phyloP scores from a whole-genome alignment of 176 grass and related monocot species.

The Chrysopogon serrulatus region DNA sequence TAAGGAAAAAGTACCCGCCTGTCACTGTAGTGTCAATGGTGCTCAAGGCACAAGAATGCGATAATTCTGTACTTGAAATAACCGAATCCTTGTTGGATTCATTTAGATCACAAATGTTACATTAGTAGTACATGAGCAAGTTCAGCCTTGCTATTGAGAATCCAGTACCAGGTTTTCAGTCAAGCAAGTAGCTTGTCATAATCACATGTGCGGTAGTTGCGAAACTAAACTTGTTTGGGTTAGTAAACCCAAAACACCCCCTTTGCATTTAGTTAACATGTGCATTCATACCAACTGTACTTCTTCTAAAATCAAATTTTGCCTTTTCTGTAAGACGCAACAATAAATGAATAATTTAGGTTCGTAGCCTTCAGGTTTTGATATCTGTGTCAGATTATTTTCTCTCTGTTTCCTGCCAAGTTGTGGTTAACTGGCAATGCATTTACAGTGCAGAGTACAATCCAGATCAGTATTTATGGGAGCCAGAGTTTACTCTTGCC shows the following conservation, averaged over 20 bases:
- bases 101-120: not conserved
- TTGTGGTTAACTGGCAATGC: slow-evolving; percentile 3
- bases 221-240: not conserved
- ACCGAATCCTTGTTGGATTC: not conserved
- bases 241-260: not conserved
- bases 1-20: not conserved
- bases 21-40: not conserved
- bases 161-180: not conserved
- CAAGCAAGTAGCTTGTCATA: not conserved
- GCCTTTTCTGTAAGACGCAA: not conserved
- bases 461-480: slow-evolving; percentile 99
- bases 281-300: slow-evolving; percentile 1
- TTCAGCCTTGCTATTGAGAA: not conserved
- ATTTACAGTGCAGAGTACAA: slow-evolving; percentile 95
- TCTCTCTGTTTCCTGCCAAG: not conserved
- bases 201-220: not conserved
- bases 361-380: not conserved
- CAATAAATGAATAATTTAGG: not conserved
- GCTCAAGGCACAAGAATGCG: not conserved
- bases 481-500: slow-evolving; percentile 89
- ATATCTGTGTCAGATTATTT: not conserved
- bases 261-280: slow-evolving; percentile 8
- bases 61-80: not conserved
- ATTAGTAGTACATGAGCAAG: not conserved
- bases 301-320: not conserved